Evolutionary conservation across 495 filamentous ascomycete genomes (phyloP).

Genomic region (Xylaria nigripes): DNA sequence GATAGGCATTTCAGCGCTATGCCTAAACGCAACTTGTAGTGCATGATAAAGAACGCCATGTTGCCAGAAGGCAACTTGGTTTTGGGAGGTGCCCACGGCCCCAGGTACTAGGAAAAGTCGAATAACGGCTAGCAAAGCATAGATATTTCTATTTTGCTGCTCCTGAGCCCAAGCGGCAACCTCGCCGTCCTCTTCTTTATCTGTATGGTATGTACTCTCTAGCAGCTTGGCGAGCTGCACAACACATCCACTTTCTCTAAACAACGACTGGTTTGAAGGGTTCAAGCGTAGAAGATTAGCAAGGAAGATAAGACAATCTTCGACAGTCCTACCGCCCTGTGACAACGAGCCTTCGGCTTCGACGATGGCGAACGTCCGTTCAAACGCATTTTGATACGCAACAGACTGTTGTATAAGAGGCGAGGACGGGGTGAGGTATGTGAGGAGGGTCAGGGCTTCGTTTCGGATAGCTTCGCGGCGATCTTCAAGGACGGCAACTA

Average conservation of each 20-base stretch:
- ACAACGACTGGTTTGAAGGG: conserved; percentile 85
- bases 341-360: conserved; percentile 70
- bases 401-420: conserved; percentile 82
- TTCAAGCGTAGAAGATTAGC: conserved; percentile 88
- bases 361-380: conserved; percentile 74
- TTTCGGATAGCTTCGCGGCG: conserved; percentile 82
- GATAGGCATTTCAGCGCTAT: conserved; percentile 62
- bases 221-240: conserved; percentile 65
- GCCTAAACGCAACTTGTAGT: conserved; percentile 76
- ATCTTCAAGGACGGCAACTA: conserved; percentile 79
- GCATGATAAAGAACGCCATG: conserved; percentile 74
- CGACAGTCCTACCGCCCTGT: conserved; percentile 81
- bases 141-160: conserved; percentile 84
- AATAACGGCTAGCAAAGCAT: conserved; percentile 77
- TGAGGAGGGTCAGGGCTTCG: conserved; percentile 49
- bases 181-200: conserved; percentile 50
- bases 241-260: conserved; percentile 83
- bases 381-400: conserved; percentile 90
- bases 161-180: conserved; percentile 63
- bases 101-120: conserved; percentile 77
- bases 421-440: conserved; percentile 43
- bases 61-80: conserved; percentile 80
- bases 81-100: conserved; percentile 68
- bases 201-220: conserved; percentile 48
- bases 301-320: conserved; percentile 89